Base-by-base conservation (phyloP, 352 stramenopile genomes). In the Saprolegnia parasitica region DNA sequence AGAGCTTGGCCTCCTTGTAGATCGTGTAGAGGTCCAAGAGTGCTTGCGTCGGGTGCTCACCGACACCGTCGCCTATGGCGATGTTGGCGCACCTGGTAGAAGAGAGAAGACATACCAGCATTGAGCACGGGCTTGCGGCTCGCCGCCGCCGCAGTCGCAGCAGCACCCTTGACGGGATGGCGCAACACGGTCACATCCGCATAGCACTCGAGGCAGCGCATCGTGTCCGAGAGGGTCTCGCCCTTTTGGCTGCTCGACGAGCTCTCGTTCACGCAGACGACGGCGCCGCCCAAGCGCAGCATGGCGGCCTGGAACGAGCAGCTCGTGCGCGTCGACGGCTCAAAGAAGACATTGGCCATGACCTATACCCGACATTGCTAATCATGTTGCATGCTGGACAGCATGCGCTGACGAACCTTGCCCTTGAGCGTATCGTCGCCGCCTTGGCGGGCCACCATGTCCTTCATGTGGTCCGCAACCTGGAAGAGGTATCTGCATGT, bases 11-110 rank as follows among this genome's bases (percentile, higher is more conserved):
- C 78, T 97, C 89, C 67, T 87, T 90, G 71, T 91, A 89, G 71
- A 99, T 98, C 40, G 96, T 99, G 81, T 98, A 99, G 29, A 98
- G 72, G 78, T 99, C 98, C 74, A 99, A 88, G 58, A 99, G 81
- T 39, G 97, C 97, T 74, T 99, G 98, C 15, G 97, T 99, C 26
- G 98, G 98, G 86, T 99, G 98, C 75, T 99, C 97, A 60, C 96
- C 97, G 9, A 97, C 84, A 35, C 98, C 98, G 77, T 99, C 97
- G 10, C 93, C 83, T 46, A 73, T 67, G 81, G 77, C 20, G 16
- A 61, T 56, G 20, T 21, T 46, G 16, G 18, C n/a, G 4, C 39
- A 47, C 37, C 6, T 56, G 3, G 18, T 37, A 71, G 4, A 13
- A 5, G 20, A 13, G 23, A 66, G 4, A 35, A 56, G 55, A 16